Evolutionary conservation across 495 filamentous ascomycete genomes (phyloP).

Genomic region (Penicillium canariense): DNA sequence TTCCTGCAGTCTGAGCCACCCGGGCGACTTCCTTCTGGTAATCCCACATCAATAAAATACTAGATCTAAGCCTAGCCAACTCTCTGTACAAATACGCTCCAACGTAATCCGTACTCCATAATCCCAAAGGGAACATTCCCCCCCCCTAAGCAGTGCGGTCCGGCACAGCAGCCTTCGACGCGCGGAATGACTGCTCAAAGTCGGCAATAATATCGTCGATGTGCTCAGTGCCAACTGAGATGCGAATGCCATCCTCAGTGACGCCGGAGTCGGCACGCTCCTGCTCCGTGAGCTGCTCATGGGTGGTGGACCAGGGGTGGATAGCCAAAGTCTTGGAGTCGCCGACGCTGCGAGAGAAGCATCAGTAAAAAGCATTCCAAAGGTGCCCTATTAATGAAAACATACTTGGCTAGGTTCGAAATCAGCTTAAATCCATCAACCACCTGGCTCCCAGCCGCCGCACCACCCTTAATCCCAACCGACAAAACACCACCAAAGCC

Average conservation of each 20-base stretch:
- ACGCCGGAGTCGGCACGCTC: constrained; percentile 82
- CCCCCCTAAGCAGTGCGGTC: constrained; percentile 15
- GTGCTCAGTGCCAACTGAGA: constrained; percentile 95
- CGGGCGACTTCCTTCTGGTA: no score
- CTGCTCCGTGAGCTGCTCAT: constrained; percentile 86
- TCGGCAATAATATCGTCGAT: constrained; percentile 98
- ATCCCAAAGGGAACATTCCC: no score
- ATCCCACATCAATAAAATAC: no score
- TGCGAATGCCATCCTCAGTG: constrained; percentile 90
- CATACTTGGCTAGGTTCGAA: constrained; percentile 83
- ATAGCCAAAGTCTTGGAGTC: constrained; percentile 88
- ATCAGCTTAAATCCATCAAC: constrained; percentile 95
- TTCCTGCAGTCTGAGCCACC: no score
- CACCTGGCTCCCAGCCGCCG: constrained; percentile 73
- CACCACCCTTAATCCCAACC: constrained; percentile 90
- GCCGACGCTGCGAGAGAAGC: constrained; percentile 48
- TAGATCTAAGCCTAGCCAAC: no score
- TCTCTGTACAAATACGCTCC: no score
- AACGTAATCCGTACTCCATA: no score
- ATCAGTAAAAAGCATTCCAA: constrained; percentile 2
- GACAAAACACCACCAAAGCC: constrained; percentile 92
- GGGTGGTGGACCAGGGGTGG: constrained; percentile 94
- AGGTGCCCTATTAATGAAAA: not conserved
- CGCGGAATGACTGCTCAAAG: constrained; percentile 87
- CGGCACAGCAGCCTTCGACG: constrained; percentile 37